Base-by-base conservation (phyloP, 1,284 basidiomycete genomes). In the Moniliella sp. region DNA sequence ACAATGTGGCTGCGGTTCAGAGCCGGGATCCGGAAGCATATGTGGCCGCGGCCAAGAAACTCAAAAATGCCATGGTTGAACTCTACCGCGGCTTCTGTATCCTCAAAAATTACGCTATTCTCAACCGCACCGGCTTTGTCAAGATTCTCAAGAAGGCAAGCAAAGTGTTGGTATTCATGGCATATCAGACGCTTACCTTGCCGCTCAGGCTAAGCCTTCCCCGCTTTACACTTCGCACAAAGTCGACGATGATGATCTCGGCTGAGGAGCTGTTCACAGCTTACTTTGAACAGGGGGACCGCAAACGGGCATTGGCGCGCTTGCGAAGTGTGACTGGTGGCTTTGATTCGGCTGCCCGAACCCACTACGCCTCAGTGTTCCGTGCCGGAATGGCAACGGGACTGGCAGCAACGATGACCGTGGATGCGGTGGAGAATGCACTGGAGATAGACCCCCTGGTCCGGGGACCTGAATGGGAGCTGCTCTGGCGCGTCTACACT, bases 131-230 rank as follows among this genome's bases (percentile, higher is more conserved):
- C 2, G 86, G 83, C 0, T 84, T 93, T 58, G 68, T 78, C 14
- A 93, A 94, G 59, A 53, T 57, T 8, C 39, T 91, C 40, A 93
- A 84, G 63, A 94, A 91, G 64, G 91, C 83, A 47, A 80, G 83
- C 55, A 93, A 91, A 62, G 66, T 72, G 2, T 76, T 80, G 72
- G 69, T 50, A 75, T 76, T 31, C 58, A 58, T 10, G 38, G 63
- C 9, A 37, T 63, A 69, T 25, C 72, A 76, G 55, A 69, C 73
- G 28, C 67, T 71, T 35, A 88, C 78, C 61, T 77, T 73, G 64
- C 64, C n/a, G 75, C 80, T 48, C 74, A 73, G 53, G 77, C 78
- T 19, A 46, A 51, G 4, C 54, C 53, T 4, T 58, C 63, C 30
- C 46, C 61, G 5, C 64, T 69, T 15, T 62, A 66, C 4, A 57